Conservation (phyloP, 768 basidiomycete genomes). For the Cyclocybe cylindracea region DNA sequence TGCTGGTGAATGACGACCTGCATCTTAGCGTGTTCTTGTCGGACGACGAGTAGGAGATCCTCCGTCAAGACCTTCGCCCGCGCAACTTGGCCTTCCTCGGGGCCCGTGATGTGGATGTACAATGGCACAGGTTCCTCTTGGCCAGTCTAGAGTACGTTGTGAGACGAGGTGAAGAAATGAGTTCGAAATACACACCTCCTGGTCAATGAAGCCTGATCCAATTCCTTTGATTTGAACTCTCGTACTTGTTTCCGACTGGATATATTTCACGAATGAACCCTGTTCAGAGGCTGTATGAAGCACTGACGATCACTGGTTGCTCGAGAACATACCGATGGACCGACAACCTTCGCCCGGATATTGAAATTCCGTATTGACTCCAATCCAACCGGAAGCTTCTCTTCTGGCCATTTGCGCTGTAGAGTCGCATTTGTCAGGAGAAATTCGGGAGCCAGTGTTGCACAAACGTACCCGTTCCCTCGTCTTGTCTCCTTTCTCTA, state of each 20-base stretch:
- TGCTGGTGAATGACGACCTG: conserved; percentile 63
- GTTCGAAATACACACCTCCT: conserved; percentile 15
- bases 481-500: conserved; percentile 70
- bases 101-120: conserved; percentile 94
- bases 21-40: conserved; percentile 85
- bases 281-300: conserved; percentile 24
- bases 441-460: neutral
- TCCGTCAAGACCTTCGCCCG: conserved; percentile 87
- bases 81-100: conserved; percentile 84
- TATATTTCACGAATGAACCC: conserved; percentile 98
- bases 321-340: conserved; percentile 71
- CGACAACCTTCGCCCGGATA: conserved; percentile 95
- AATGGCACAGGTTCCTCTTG: conserved; percentile 87
- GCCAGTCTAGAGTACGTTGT: conserved; percentile 54
- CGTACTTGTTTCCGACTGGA: conserved; percentile 94
- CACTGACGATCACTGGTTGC: neutral
- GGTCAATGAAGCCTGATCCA: conserved; percentile 93
- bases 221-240: conserved; percentile 96
- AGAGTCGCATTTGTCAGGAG: neutral
- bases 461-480: conserved; percentile 57
- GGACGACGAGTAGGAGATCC: conserved; percentile 88
- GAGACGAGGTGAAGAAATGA: neutral
- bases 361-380: conserved; percentile 97
- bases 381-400: conserved; percentile 86
- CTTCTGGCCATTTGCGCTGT: conserved; percentile 97